Percentiles rank a stretch among this genome's conserved stretches.
Evolutionary conservation across 2,329 filamentous ascomycete genomes (phyloP).

Genomic region (Fonsecaea pedrosoi): DNA sequence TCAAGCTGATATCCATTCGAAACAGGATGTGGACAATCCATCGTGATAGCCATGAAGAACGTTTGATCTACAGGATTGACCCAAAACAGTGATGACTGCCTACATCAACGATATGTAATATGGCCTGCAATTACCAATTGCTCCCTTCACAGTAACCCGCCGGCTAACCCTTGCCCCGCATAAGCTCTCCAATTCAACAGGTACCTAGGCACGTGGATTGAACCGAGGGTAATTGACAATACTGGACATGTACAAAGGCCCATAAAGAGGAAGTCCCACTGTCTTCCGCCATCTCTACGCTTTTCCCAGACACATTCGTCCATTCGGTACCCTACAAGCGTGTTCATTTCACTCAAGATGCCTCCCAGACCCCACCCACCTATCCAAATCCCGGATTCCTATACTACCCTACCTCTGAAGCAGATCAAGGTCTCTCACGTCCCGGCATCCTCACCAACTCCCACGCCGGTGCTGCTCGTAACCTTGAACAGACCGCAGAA

Average conservation of each 20-base stretch:
- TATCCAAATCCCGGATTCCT: slow-evolving; percentile 45
- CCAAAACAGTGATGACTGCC: background rate
- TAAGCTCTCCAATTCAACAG: background rate
- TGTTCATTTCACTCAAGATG: slow-evolving; percentile 21
- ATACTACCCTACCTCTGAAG: slow-evolving; percentile 43
- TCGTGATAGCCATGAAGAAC: background rate
- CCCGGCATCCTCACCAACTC: slow-evolving; percentile 55
- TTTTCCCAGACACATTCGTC: background rate
- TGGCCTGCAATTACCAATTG: background rate
- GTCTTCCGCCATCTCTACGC: slow-evolving; percentile 4
- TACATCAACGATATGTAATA: background rate
- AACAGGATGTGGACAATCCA: background rate
- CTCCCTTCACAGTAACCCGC: background rate
- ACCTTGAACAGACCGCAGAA: slow-evolving; percentile 69
- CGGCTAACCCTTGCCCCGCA: slow-evolving; percentile 6
- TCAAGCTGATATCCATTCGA: background rate
- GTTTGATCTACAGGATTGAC: background rate
- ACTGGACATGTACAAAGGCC: background rate
- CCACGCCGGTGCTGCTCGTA: slow-evolving; percentile 68
- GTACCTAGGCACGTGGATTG: slow-evolving; percentile 1
- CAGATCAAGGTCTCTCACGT: slow-evolving; percentile 50
- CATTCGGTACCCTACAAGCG: background rate
- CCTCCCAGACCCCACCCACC: slow-evolving; percentile 30
- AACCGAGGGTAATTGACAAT: slow-evolving; percentile 15
- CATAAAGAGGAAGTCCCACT: background rate